phyloP scores from a whole-genome alignment of 2,329 filamentous ascomycete species.

The Drechslerella coelobrocha region DNA sequence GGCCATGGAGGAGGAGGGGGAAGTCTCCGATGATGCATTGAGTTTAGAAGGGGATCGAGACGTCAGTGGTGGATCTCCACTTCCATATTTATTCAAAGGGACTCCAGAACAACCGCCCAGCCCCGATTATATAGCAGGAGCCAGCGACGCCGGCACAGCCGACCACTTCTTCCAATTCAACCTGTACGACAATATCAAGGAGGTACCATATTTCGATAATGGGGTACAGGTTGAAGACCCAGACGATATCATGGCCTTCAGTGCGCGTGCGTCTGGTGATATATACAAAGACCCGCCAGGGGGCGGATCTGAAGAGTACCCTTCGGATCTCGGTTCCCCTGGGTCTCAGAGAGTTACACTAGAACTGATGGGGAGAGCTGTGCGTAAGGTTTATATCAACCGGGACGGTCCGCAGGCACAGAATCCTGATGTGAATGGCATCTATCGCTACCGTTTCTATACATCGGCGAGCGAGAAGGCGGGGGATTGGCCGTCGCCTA shows the following conservation, averaged over 20 bases:
- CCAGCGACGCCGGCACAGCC: too few relatives aligned
- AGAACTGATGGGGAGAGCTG: neutral
- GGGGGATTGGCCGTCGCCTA: neutral
- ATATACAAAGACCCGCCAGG: conserved; percentile 6
- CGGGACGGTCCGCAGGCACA: neutral
- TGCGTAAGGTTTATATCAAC: conserved; percentile 19
- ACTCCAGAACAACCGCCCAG: conserved; percentile 20
- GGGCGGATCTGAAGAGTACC: neutral
- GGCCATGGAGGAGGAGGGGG: too few relatives aligned
- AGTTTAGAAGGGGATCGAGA: neutral
- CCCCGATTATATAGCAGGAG: neutral
- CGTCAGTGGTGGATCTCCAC: too few relatives aligned
- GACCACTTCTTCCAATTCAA: too few relatives aligned
- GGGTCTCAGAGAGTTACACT: neutral
- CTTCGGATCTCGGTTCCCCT: conserved; percentile 7
- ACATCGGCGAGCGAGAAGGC: neutral
- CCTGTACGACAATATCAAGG: too few relatives aligned
- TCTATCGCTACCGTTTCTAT: conserved; percentile 19
- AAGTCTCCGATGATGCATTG: neutral
- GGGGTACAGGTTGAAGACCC: conserved; percentile 6
- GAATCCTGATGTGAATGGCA: conserved; percentile 6
- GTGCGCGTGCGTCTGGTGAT: too few relatives aligned
- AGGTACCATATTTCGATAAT: too few relatives aligned
- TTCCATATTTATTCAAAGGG: too few relatives aligned
- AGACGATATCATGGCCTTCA: conserved; percentile 7